phyloP scores from a whole-genome alignment of 345 rosid species.

The Salix caprea region DNA sequence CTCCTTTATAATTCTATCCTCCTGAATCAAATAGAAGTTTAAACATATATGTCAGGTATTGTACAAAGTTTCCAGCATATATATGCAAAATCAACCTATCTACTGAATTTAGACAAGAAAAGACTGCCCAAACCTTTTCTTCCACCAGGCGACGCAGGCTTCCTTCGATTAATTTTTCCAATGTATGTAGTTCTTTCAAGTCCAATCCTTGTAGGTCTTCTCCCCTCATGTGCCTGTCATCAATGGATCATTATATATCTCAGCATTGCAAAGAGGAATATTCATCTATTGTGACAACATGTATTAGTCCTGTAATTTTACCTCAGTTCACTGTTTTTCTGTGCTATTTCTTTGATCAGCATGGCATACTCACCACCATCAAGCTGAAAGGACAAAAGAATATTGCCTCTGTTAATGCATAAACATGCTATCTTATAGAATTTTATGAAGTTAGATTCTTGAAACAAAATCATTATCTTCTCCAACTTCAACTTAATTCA shows the following conservation, averaged over 20 bases:
- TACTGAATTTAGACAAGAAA: not conserved
- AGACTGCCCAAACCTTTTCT: slow-evolving; percentile 25
- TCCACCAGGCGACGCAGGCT: slow-evolving; percentile 18
- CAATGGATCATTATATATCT: not conserved
- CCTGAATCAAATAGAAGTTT: slow-evolving; percentile 19
- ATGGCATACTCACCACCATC: slow-evolving; percentile 7
- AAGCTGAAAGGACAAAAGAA: slow-evolving; percentile 20
- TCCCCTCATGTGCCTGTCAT: slow-evolving; percentile 28
- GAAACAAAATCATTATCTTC: not conserved
- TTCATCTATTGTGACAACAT: not conserved
- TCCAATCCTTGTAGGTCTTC: slow-evolving; percentile 32
- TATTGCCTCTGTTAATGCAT: not conserved
- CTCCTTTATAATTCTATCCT: slow-evolving; percentile 16
- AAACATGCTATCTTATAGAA: not conserved
- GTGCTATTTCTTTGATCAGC: slow-evolving; percentile 32
- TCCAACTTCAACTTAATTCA: not conserved
- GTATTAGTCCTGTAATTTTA: slow-evolving; percentile 2
- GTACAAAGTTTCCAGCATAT: not conserved
- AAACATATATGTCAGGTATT: not conserved
- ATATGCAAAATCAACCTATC: not conserved
- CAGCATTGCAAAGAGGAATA: not conserved
- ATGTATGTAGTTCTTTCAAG: slow-evolving; percentile 14
- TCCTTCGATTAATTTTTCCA: slow-evolving; percentile 22
- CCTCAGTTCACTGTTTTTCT: slow-evolving; percentile 38
- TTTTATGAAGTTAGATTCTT: not conserved